phyloP scores from a whole-genome alignment of 176 grass and related monocot species.

The Carex kokanica region DNA sequence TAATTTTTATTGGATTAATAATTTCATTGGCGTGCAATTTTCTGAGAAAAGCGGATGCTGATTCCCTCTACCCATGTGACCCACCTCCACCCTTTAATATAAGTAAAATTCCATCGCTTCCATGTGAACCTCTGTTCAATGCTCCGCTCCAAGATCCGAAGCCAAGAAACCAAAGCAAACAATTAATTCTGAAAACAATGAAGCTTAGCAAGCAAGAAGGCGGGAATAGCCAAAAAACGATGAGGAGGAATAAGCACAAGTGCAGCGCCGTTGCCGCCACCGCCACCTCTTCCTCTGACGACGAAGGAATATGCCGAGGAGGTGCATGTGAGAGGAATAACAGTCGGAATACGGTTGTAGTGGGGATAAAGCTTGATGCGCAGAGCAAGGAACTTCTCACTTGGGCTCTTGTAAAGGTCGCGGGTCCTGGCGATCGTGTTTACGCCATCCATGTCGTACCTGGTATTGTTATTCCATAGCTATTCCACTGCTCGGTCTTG shows the following conservation, averaged over 20 bases:
- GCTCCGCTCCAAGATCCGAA: slow-evolving; percentile 29
- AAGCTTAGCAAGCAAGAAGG: slow-evolving; percentile 30
- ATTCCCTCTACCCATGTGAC: slow-evolving; percentile 12
- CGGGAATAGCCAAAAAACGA: slow-evolving; percentile 11
- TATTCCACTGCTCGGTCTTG: not conserved
- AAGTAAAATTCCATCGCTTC: slow-evolving; percentile 9
- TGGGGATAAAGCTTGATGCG: slow-evolving; percentile 79
- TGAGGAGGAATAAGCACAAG: slow-evolving; percentile 26
- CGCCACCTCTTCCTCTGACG: slow-evolving; percentile 9
- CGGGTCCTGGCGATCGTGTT: slow-evolving; percentile 72
- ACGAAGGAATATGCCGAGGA: not conserved
- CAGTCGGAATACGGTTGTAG: slow-evolving; percentile 51
- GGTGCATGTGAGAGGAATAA: slow-evolving; percentile 7
- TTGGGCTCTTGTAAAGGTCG: slow-evolving; percentile 97
- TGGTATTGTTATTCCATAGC: slow-evolving; percentile 6
- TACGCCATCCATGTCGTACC: slow-evolving; percentile 77
- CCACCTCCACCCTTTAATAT: slow-evolving; percentile 20
- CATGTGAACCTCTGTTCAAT: slow-evolving; percentile 27
- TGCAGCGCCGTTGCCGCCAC: slow-evolving; percentile 16
- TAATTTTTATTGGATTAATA: not conserved
- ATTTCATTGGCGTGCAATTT: not conserved
- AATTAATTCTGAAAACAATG: slow-evolving; percentile 1
- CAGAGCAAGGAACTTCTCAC: slow-evolving; percentile 91
- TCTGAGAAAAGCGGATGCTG: not conserved
- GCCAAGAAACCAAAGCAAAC: slow-evolving; percentile 10